Evolutionary conservation across 768 basidiomycete species (phyloP).

Genomic region (Podaxis pistillaris): DNA sequence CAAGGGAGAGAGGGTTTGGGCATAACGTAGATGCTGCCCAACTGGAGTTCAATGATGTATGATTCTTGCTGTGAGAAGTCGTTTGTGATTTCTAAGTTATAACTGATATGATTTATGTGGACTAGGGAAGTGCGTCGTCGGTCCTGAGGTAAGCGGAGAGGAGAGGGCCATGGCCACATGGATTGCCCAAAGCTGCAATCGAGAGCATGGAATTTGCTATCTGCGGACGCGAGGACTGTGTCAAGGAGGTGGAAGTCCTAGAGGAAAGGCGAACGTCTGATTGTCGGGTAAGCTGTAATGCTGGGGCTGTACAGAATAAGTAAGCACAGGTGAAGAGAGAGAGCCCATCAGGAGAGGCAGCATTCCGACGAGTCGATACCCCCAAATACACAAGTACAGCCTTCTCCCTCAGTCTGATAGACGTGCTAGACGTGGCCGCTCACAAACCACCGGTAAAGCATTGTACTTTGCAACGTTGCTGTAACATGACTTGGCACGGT

Average conservation of each 20-base stretch:
- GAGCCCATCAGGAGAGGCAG: no score
- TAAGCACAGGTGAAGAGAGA: no score
- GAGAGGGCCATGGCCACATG: slow-evolving; percentile 76
- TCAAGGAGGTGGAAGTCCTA: slow-evolving; percentile 68
- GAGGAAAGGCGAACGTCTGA: slow-evolving; percentile 5
- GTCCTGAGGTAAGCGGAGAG: slow-evolving; percentile 28
- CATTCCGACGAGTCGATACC: no score
- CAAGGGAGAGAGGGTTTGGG: slow-evolving; percentile 62
- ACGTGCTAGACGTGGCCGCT: no score
- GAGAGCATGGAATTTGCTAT: slow-evolving; percentile 92
- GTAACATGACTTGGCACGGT: no score
- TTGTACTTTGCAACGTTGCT: no score
- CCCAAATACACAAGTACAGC: no score
- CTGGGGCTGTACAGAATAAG: background rate
- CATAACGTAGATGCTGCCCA: slow-evolving; percentile 90
- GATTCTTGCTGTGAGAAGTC: slow-evolving; percentile 58
- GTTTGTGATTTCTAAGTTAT: slow-evolving; percentile 58
- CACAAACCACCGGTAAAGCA: no score
- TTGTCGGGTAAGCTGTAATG: background rate
- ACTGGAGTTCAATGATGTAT: slow-evolving; percentile 94
- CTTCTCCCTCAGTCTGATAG: no score
- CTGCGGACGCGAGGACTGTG: slow-evolving; percentile 87
- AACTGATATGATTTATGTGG: slow-evolving; percentile 61
- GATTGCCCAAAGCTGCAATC: slow-evolving; percentile 80
- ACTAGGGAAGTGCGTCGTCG: slow-evolving; percentile 72